A percentile compares a stretch with the other conserved stretches of the same genome.
phyloP scores from a whole-genome alignment of 768 basidiomycete species.

The Trametes cubensis region DNA sequence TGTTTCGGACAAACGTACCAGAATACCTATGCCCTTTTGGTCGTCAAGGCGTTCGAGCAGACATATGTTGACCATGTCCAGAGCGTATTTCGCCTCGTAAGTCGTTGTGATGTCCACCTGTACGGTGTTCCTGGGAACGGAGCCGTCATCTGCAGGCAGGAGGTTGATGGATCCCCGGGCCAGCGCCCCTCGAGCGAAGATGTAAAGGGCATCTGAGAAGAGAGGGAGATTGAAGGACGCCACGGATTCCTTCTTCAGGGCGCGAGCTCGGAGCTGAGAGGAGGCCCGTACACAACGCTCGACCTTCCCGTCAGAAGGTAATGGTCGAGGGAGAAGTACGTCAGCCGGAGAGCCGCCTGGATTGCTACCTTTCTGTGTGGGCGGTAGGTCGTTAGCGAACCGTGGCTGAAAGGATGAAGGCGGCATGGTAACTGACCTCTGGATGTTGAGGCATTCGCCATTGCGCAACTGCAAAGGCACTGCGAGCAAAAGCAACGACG shows the following conservation, averaged over 20 bases:
- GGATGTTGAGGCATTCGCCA: neutral
- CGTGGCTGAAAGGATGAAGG: neutral
- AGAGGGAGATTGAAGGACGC: slow-evolving; percentile 23
- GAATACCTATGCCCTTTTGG: slow-evolving; percentile 19
- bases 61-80: slow-evolving; percentile 24
- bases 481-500: slow-evolving; percentile 14
- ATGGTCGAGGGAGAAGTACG: slow-evolving; percentile 8
- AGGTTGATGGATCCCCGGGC: slow-evolving; percentile 22
- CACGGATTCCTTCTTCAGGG: neutral
- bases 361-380: too few relatives aligned
- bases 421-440: neutral
- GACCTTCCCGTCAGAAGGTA: slow-evolving; percentile 23
- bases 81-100: neutral
- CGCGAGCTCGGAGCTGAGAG: neutral
- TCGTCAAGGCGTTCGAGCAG: slow-evolving; percentile 20
- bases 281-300: slow-evolving; percentile 19
- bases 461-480: slow-evolving; percentile 6
- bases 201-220: slow-evolving; percentile 22
- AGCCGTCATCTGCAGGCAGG: slow-evolving; percentile 5
- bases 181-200: slow-evolving; percentile 21
- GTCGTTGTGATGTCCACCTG: slow-evolving; percentile 23
- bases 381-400: too few relatives aligned
- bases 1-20: slow-evolving; percentile 2
- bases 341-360: too few relatives aligned
- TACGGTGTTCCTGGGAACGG: slow-evolving; percentile 6